phyloP scores from a whole-genome alignment of 441 rosid genomes.

The Croton laevigatus region DNA sequence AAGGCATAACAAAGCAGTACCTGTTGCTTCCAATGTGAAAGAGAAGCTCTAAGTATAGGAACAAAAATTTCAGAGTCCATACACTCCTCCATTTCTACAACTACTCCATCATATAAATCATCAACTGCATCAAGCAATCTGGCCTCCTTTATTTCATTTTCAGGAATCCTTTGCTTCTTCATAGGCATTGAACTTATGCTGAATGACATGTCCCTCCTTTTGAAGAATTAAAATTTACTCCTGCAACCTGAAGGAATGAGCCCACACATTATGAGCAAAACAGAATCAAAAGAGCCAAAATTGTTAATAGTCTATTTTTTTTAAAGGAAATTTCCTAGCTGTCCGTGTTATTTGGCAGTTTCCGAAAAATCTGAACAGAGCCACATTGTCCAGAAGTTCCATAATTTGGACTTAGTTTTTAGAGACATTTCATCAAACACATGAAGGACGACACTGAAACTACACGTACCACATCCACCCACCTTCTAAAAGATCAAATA shows the following conservation, averaged over 20 bases:
- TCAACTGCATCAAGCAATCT: slow-evolving; percentile 27
- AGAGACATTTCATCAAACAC: no score
- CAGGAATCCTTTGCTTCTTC: slow-evolving; percentile 14
- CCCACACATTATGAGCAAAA: no score
- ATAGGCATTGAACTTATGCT: slow-evolving; percentile 16
- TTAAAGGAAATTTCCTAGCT: no score
- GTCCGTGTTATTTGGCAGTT: no score
- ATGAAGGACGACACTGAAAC: no score
- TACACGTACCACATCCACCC: no score
- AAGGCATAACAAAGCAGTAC: slow-evolving; percentile 25
- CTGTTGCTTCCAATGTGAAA: slow-evolving; percentile 35
- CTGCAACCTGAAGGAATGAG: neutral
- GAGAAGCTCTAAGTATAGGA: slow-evolving; percentile 37
- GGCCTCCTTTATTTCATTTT: slow-evolving; percentile 19
- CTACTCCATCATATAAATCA: slow-evolving; percentile 36
- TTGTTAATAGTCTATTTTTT: no score
- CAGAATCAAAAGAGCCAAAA: no score
- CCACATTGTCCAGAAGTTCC: no score
- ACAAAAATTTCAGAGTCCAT: slow-evolving; percentile 27
- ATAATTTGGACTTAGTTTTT: no score
- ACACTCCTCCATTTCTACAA: slow-evolving; percentile 21
- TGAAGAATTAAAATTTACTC: neutral
- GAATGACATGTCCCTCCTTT: slow-evolving; percentile 23
- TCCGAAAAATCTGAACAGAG: no score
- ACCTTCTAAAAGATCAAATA: no score